A percentile compares a stretch with the other conserved stretches of the same genome.
Conservation (phyloP, 2,329 filamentous ascomycete genomes). For the Fusarium albosuccineum region DNA sequence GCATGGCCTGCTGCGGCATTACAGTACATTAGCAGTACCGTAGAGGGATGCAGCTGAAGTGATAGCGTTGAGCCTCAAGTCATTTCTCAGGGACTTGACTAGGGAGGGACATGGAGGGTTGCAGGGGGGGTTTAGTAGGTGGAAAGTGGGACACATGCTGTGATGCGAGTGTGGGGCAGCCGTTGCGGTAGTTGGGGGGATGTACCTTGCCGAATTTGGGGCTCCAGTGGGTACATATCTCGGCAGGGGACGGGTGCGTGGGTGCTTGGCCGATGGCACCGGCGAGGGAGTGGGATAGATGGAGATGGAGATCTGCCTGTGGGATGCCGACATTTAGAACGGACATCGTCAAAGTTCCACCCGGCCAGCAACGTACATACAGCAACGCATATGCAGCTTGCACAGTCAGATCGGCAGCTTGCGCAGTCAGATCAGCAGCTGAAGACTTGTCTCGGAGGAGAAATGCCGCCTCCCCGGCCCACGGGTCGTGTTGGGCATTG, state of each 20-base stretch:
- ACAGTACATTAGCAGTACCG: slow-evolving; percentile 4
- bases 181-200: slow-evolving; percentile 3
- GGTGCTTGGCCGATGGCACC: background rate
- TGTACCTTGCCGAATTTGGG: background rate
- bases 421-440: slow-evolving; percentile 1
- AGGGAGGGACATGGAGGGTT: slow-evolving; percentile 13
- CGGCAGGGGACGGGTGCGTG: background rate
- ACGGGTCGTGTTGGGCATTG: background rate
- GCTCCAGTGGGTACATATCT: no score
- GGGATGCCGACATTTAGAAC: slow-evolving; percentile 7
- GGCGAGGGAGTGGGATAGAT: slow-evolving; percentile 1
- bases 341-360: background rate
- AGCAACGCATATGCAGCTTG: slow-evolving; percentile 1
- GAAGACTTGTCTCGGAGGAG: slow-evolving; percentile 4
- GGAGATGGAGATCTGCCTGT: background rate
- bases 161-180: slow-evolving; percentile 12
- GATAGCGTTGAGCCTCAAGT: slow-evolving; percentile 20
- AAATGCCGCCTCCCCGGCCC: slow-evolving; percentile 8
- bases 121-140: background rate
- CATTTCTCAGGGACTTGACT: slow-evolving; percentile 19
- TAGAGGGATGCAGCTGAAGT: slow-evolving; percentile 14
- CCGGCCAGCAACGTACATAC: background rate
- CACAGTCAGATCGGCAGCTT: background rate
- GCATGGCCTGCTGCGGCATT: slow-evolving; percentile 7
- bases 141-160: slow-evolving; percentile 1